These are phyloP conservation scores for Nemania diffusa DNA, from an alignment of 2,329 filamentous ascomycete species.

Conservation along the genomic window DNA sequence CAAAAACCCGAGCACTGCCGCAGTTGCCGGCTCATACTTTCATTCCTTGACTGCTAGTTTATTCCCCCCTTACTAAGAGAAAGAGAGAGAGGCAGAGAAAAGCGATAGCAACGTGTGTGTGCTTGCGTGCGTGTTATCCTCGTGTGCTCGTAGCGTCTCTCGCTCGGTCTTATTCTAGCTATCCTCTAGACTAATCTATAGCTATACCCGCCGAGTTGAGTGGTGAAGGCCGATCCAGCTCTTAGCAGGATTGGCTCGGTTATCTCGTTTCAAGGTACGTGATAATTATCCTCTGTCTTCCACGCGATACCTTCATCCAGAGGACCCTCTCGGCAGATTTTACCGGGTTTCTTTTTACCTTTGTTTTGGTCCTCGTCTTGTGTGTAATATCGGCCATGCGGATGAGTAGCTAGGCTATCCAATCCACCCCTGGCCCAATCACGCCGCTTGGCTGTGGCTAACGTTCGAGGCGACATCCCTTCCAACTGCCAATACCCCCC, in stretches of 20 bases:
- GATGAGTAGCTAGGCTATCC: conserved; percentile 45
- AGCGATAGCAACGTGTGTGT: conserved; percentile 18
- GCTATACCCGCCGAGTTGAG: background rate
- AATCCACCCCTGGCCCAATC: conserved; percentile 44
- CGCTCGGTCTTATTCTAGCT: conserved; percentile 3
- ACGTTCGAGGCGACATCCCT: conserved; percentile 41
- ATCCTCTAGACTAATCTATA: background rate
- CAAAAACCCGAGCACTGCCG: conserved; percentile 30
- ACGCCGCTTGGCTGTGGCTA: conserved; percentile 38
- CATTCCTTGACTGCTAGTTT: conserved; percentile 20
- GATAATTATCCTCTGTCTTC: conserved; percentile 33
- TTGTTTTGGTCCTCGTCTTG: conserved; percentile 35
- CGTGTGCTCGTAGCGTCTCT: conserved; percentile 26
- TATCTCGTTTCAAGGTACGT: conserved; percentile 43
- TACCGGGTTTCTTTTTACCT: conserved; percentile 36
- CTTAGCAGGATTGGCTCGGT: conserved; percentile 33
- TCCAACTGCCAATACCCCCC: conserved; percentile 43
- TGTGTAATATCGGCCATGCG: conserved; percentile 46
- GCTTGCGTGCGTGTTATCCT: conserved; percentile 6
- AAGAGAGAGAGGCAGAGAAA: too few relatives aligned
- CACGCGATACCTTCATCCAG: conserved; percentile 41
- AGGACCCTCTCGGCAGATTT: conserved; percentile 44
- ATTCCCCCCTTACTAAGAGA: conserved; percentile 7
- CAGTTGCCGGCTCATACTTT: conserved; percentile 22
- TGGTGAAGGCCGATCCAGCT: background rate